A percentile compares a stretch with the other conserved stretches of the same genome.
Evolutionary conservation across 176 grass and related monocot genomes (phyloP).

Genomic region (Canna indica): DNA sequence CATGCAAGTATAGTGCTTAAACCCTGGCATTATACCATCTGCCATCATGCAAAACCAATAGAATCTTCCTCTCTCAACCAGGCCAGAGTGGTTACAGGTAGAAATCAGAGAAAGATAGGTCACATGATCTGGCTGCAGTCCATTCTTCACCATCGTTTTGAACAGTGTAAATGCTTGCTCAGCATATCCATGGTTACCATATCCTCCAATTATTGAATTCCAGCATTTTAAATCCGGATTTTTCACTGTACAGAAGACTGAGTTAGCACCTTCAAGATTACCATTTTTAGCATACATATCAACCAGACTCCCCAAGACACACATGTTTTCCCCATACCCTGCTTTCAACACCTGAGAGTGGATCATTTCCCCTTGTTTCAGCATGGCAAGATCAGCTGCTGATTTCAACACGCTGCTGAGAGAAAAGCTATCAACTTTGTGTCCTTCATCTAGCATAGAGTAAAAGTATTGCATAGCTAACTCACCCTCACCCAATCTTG

Average conservation of each 20-base stretch:
- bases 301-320: constrained; percentile 63
- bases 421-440: constrained; percentile 79
- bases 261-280: constrained; percentile 33
- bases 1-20: constrained; percentile 90
- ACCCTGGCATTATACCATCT: constrained; percentile 50
- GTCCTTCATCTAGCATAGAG: constrained; percentile 46
- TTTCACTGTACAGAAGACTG: constrained; percentile 39
- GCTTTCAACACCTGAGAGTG: constrained; percentile 61
- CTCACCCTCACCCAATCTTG: constrained; percentile 54
- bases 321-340: constrained; percentile 59
- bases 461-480: constrained; percentile 62
- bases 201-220: constrained; percentile 85
- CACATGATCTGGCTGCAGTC: constrained; percentile 59
- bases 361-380: constrained; percentile 70
- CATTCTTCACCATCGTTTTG: constrained; percentile 49
- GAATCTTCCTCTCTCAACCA: constrained; percentile 67
- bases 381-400: constrained; percentile 45
- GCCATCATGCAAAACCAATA: constrained; percentile 82
- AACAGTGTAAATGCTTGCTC: constrained; percentile 70
- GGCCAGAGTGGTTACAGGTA: constrained; percentile 54
- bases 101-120: constrained; percentile 85
- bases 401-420: constrained; percentile 75
- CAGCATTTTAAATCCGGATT: constrained; percentile 78
- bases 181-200: constrained; percentile 55
- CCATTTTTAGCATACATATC: constrained; percentile 90